Evolutionary conservation across 768 basidiomycete species (phyloP).

Genomic region (Amanita jacksonii): DNA sequence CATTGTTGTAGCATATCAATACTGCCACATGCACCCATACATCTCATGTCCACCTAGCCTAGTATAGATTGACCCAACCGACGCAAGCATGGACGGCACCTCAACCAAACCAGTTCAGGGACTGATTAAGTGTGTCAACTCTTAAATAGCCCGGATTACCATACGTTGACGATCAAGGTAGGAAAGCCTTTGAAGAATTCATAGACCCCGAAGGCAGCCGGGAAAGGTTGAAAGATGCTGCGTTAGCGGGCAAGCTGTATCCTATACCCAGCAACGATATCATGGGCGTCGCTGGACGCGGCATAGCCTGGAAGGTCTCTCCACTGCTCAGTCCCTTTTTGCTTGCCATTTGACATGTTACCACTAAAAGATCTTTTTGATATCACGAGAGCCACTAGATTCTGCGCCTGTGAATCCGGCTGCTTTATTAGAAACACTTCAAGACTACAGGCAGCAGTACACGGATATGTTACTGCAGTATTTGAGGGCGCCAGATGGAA

Average conservation of each 20-base stretch:
- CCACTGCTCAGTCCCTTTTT: not conserved
- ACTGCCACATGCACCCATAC: not conserved
- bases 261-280: slow-evolving; percentile 26
- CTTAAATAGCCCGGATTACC: not conserved
- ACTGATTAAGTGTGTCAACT: slow-evolving; percentile 14
- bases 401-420: slow-evolving; percentile 3
- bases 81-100: not conserved
- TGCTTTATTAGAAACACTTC: slow-evolving; percentile 28
- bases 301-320: slow-evolving; percentile 78
- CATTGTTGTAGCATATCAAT: not conserved
- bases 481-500: slow-evolving; percentile 81
- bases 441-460: slow-evolving; percentile 46
- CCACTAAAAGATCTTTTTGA: slow-evolving; percentile 3
- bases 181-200: slow-evolving; percentile 33
- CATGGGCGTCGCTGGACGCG: slow-evolving; percentile 58
- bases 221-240: slow-evolving; percentile 58
- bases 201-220: slow-evolving; percentile 46
- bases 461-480: slow-evolving; percentile 50
- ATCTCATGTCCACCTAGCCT: not conserved
- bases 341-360: not conserved
- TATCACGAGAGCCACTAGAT: slow-evolving; percentile 1
- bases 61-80: not conserved
- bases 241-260: slow-evolving; percentile 52
- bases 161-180: slow-evolving; percentile 10
- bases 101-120: slow-evolving; percentile 3